Percentiles rank a stretch among this genome's conserved stretches.
Conservation (phyloP, 805 yeast genomes). For the Scheffersomyces stipitis region DNA sequence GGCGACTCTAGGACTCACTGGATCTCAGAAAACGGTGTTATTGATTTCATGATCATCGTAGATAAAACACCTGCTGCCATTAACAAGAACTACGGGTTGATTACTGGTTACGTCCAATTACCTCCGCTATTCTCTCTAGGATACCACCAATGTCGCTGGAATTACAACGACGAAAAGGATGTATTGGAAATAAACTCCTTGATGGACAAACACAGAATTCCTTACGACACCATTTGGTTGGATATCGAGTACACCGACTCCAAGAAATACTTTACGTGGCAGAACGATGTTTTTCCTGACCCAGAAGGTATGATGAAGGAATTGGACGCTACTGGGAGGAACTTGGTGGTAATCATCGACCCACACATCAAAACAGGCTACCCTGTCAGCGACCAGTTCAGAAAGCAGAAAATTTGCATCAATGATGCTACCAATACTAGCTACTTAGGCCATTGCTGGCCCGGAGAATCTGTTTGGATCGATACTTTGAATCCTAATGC, state of each 20-base stretch:
- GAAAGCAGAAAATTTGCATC: conserved; percentile 45
- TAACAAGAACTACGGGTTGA: conserved; percentile 56
- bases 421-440: conserved; percentile 46
- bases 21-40: conserved; percentile 87
- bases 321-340: conserved; percentile 72
- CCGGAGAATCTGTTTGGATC: conserved; percentile 93
- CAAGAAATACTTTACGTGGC: conserved; percentile 93
- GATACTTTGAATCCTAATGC: conserved; percentile 75
- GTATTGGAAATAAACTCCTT: conserved; percentile 67
- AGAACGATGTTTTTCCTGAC: conserved; percentile 66
- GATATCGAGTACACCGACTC: conserved; percentile 89
- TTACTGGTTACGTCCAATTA: conserved; percentile 72
- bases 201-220: conserved; percentile 74
- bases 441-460: conserved; percentile 94
- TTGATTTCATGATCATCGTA: conserved; percentile 72
- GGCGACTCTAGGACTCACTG: conserved; percentile 65
- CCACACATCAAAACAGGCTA: conserved; percentile 85
- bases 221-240: conserved; percentile 91
- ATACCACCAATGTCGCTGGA: conserved; percentile 97
- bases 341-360: conserved; percentile 81
- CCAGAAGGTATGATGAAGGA: conserved; percentile 66
- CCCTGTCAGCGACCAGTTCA: conserved; percentile 55
- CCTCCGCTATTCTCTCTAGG: conserved; percentile 83
- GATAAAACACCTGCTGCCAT: conserved; percentile 59
- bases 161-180: conserved; percentile 85